These are phyloP conservation scores for Xylariales sp. DNA, from an alignment of 2,329 filamentous ascomycete species.

Conservation along the genomic window DNA sequence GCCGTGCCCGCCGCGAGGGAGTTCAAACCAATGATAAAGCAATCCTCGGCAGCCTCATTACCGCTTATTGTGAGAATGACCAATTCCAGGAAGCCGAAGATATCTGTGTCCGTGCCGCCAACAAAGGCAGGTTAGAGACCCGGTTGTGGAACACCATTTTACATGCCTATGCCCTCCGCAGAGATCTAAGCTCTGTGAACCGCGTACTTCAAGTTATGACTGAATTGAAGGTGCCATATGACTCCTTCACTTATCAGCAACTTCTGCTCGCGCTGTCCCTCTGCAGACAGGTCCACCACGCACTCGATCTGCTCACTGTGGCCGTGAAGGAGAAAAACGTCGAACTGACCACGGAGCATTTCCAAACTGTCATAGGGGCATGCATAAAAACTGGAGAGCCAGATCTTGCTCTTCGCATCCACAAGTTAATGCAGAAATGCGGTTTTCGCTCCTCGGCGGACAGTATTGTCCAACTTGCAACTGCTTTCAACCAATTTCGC, in stretches of 20 bases:
- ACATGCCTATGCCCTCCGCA: constrained; percentile 60
- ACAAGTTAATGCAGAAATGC: constrained; percentile 36
- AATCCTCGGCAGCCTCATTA: constrained; percentile 62
- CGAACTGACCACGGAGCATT: constrained; percentile 43
- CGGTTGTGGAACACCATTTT: constrained; percentile 78
- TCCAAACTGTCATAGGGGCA: constrained; percentile 47
- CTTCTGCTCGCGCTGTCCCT: constrained; percentile 45
- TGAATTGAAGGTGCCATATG: constrained; percentile 38
- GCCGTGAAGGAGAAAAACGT: constrained; percentile 41
- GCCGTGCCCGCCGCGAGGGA: constrained; percentile 50
- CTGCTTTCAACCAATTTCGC: constrained; percentile 32
- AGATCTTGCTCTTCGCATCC: constrained; percentile 34
- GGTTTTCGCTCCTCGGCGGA: constrained; percentile 38
- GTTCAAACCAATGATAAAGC: constrained; percentile 44
- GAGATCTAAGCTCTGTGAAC: constrained; percentile 47
- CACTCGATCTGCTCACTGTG: constrained; percentile 41
- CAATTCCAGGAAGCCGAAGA: constrained; percentile 50
- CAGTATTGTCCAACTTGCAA: constrained; percentile 36
- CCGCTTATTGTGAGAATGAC: constrained; percentile 60
- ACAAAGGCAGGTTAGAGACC: constrained; percentile 46
- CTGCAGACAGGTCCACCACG: constrained; percentile 45
- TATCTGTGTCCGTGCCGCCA: constrained; percentile 53
- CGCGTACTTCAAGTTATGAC: constrained; percentile 46
- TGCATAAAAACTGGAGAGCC: constrained; percentile 42
- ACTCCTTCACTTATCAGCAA: constrained; percentile 44